A percentile compares a stretch with the other conserved stretches of the same genome.
phyloP scores from a whole-genome alignment of 441 rosid genomes.

The Pelargonium myrrhifolium region DNA sequence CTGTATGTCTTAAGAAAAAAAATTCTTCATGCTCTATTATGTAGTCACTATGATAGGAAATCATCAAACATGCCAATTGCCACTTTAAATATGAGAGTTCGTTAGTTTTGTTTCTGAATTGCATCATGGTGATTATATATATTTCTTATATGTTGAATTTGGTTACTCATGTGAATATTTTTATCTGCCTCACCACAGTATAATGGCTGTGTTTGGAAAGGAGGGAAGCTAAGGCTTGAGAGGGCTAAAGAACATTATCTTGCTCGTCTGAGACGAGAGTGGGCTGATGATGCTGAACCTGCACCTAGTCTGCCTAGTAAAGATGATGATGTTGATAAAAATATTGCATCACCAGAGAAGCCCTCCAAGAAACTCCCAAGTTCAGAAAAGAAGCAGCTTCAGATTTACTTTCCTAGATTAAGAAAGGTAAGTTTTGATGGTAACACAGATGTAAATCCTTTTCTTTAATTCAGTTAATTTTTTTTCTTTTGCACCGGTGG shows the following conservation, averaged over 20 bases:
- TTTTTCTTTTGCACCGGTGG: neutral
- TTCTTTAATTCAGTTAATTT: neutral
- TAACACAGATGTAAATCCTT: neutral
- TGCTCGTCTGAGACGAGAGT: conserved; percentile 50
- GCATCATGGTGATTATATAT: neutral
- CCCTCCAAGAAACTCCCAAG: conserved; percentile 15
- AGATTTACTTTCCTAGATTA: conserved; percentile 61
- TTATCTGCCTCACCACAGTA: conserved; percentile 34
- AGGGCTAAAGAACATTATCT: conserved; percentile 83
- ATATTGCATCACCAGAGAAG: conserved; percentile 17
- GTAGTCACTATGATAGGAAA: neutral
- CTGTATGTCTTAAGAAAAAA: too few species aligned
- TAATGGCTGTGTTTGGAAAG: conserved; percentile 88
- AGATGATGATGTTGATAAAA: conserved; percentile 13
- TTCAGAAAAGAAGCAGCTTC: conserved; percentile 33
- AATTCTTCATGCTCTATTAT: neutral
- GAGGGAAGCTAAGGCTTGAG: conserved; percentile 73
- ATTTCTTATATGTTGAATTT: neutral
- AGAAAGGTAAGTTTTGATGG: conserved; percentile 39
- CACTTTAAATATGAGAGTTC: neutral
- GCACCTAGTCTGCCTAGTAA: conserved; percentile 12
- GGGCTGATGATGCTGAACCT: conserved; percentile 48
- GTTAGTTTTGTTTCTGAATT: neutral
- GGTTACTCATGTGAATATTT: neutral
- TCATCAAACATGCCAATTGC: neutral